Evolutionary conservation across 768 basidiomycete genomes (phyloP).

Genomic region (Solioccasus polychromus): DNA sequence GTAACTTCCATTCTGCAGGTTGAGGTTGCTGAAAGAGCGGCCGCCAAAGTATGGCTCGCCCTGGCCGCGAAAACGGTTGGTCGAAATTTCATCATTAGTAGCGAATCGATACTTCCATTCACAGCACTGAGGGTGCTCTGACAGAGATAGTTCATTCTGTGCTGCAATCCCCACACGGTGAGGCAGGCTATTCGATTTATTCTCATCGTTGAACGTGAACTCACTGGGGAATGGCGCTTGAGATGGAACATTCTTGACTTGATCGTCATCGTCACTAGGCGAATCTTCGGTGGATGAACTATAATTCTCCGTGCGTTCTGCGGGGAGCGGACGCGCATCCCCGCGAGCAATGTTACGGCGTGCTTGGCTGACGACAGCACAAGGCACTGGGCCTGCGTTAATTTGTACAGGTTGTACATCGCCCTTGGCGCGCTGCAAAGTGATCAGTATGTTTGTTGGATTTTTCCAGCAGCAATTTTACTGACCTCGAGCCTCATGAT

Average conservation of each 20-base stretch:
- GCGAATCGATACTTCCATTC: constrained; percentile 33
- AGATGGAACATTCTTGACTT: constrained; percentile 5
- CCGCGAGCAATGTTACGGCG: not conserved
- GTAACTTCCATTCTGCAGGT: not conserved
- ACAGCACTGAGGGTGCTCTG: constrained; percentile 2
- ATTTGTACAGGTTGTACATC: not conserved
- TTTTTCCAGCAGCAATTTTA: not conserved
- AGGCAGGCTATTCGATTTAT: not conserved
- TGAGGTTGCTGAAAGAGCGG: not conserved
- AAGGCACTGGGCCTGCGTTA: constrained; percentile 1
- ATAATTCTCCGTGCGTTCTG: not conserved
- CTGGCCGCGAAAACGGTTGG: constrained; percentile 24
- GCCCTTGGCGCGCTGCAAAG: constrained; percentile 15
- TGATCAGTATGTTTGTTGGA: constrained; percentile 9
- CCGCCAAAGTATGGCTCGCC: constrained; percentile 7
- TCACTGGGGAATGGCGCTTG: constrained; percentile 27
- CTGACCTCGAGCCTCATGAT: constrained; percentile 28
- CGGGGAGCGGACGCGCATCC: not conserved
- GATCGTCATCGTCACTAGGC: constrained; percentile 18
- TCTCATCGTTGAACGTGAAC: constrained; percentile 12
- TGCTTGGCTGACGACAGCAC: not conserved
- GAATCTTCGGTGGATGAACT: not conserved
- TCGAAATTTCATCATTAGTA: constrained; percentile 28
- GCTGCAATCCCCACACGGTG: constrained; percentile 9
- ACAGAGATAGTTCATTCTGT: constrained; percentile 21